phyloP scores from a whole-genome alignment of 805 yeast genomes.

The Hanseniaspora meyeri region DNA sequence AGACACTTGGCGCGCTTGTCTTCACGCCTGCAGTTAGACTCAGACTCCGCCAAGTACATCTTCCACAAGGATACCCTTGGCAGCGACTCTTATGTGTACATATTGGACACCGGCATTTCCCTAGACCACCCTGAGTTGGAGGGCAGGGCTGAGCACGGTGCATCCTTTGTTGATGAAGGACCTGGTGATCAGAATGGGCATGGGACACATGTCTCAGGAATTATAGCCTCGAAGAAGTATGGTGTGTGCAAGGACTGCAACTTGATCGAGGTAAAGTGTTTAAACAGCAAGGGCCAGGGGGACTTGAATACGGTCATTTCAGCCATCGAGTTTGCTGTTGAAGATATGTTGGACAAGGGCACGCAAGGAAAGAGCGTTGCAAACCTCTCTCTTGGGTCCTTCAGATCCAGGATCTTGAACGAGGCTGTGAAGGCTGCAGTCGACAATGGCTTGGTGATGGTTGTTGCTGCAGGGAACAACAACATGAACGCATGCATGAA shows the following conservation, averaged over 20 bases:
- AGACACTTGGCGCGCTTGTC: constrained; percentile 58
- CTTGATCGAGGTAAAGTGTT: constrained; percentile 62
- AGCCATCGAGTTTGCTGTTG: constrained; percentile 56
- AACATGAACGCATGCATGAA: constrained; percentile 64
- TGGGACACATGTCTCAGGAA: constrained; percentile 90
- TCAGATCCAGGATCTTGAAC: constrained; percentile 52
- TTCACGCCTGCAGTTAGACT: constrained; percentile 30
- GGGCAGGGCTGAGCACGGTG: constrained; percentile 48
- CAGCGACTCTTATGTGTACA: constrained; percentile 53
- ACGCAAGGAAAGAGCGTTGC: constrained; percentile 42
- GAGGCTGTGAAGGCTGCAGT: constrained; percentile 66
- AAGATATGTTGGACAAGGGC: constrained; percentile 33
- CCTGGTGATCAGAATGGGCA: constrained; percentile 71
- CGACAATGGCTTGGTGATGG: constrained; percentile 56
- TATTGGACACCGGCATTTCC: constrained; percentile 75
- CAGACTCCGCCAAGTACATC: constrained; percentile 31
- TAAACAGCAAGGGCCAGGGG: constrained; percentile 60
- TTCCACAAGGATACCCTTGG: constrained; percentile 42
- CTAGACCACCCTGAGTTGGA: constrained; percentile 50
- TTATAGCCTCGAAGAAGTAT: constrained; percentile 62
- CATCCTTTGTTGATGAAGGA: constrained; percentile 49
- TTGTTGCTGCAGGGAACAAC: constrained; percentile 81
- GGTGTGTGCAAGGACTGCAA: constrained; percentile 70
- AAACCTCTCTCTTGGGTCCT: constrained; percentile 71
- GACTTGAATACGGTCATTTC: constrained; percentile 50